Base-by-base conservation (phyloP, 495 filamentous ascomycete species). In the Cryomyces minteri region DNA sequence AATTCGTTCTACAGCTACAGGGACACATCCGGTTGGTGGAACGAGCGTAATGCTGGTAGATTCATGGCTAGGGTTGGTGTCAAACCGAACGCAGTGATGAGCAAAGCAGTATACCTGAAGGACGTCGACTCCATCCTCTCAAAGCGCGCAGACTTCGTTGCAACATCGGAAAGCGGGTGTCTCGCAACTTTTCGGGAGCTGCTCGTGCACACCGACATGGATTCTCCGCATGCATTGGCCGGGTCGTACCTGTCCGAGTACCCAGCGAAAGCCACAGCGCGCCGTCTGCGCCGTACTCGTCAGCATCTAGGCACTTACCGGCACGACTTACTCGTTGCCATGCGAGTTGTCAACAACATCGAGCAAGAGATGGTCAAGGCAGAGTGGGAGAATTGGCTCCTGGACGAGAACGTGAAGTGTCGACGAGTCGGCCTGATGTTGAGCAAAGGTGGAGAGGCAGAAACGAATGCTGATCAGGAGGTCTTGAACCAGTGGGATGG, bases 361-460 rank as follows among this genome's bases (percentile, higher is more conserved):
- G 90, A 98, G 65, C 63, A 67, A 43, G 88, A 95, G 58, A 77
- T 92, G 56, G 50, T 96, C 46, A 68, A 72, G 45, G 79, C 74
- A 3, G 88, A 95, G 64, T 98, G 84, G 79, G 87, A 92, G 63
- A 79, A 80, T 37, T 96, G 87, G 86, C 69, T 96, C 11, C 56
- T 66, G 4, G 76, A 78, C 37, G 88, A 95, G 63, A 69, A 67
- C 44, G 53, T 60, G 25, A 73, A 77, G 46, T 94, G 86, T 62
- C 70, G 70, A 40, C 68, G 74, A 54, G 70, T 84, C 4, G 66
- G 68, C 47, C 59, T 56, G 6, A 37, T 51, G 54, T 44, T 51
- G 53, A 32, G 45, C 34, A 33, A 40, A 48, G 31, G 54, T 46
- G 46, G 55, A 48, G 34, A 48, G 49, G 40, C 32, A 39, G 36